Percentiles rank a stretch among this genome's conserved stretches.
These are phyloP conservation scores for Fusarium pilosicola DNA, from an alignment of 2,329 filamentous ascomycete genomes.

Conservation along the genomic window DNA sequence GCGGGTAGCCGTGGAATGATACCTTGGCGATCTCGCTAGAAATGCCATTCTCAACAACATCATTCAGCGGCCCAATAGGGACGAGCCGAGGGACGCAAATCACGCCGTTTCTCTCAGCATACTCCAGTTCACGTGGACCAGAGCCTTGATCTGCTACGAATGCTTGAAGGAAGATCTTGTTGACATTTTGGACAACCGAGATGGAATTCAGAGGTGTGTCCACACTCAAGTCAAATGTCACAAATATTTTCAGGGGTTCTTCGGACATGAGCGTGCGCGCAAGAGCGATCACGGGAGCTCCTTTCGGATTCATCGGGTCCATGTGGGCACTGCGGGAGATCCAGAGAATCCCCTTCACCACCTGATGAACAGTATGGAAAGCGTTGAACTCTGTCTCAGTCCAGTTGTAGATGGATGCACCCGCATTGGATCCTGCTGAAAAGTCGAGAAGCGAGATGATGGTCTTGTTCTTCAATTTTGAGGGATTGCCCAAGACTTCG, in stretches of 20 bases:
- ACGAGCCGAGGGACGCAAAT: slow-evolving; percentile 58
- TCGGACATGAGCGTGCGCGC: slow-evolving; percentile 62
- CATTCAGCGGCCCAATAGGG: slow-evolving; percentile 54
- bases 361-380: slow-evolving; percentile 53
- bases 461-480: slow-evolving; percentile 40
- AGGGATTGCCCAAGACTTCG: slow-evolving; percentile 21
- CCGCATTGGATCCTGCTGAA: slow-evolving; percentile 35
- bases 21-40: slow-evolving; percentile 6
- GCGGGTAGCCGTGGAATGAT: slow-evolving; percentile 34
- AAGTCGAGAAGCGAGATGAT: slow-evolving; percentile 61
- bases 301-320: slow-evolving; percentile 48
- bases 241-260: slow-evolving; percentile 54
- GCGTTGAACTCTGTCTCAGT: slow-evolving; percentile 50
- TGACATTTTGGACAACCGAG: slow-evolving; percentile 29
- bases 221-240: slow-evolving; percentile 53
- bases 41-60: slow-evolving; percentile 53
- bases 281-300: slow-evolving; percentile 57
- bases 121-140: slow-evolving; percentile 54
- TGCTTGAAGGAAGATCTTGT: slow-evolving; percentile 39
- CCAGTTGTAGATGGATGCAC: slow-evolving; percentile 53
- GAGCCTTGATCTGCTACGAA: slow-evolving; percentile 32
- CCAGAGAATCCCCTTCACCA: slow-evolving; percentile 58
- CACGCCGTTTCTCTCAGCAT: slow-evolving; percentile 50
- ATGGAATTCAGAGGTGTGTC: slow-evolving; percentile 9
- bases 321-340: slow-evolving; percentile 56